Base-by-base conservation (phyloP, 352 stramenopile species). In the Thalassiosira pacifica region DNA sequence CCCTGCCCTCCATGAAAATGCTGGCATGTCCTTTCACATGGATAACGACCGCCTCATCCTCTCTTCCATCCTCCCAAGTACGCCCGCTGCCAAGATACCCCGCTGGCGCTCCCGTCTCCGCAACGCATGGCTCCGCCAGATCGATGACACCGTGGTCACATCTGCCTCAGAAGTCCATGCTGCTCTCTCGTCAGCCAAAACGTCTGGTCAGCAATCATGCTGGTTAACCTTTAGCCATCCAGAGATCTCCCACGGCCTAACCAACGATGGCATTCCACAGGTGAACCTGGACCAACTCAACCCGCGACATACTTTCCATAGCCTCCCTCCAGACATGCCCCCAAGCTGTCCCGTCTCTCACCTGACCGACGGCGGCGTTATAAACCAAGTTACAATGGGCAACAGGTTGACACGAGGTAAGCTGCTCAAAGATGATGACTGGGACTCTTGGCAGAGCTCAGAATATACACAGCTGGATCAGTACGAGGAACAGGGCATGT, bases 391-490 rank as follows among this genome's bases (percentile, higher is more conserved):
- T 5, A 65, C 18, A 16, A 32, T 22, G 18, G 68, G 34, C 0
- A 52, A 40, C 29, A 53, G 53, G 1, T 31, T 76, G 2, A 76
- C 68, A 55, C 32, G 68, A 0, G 53, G 53, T 0, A 66, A 67
- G 22, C 55, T 76, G 0, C 29, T 76, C 18, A 66, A 66, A 40
- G 1, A 13, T 16, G 19, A 26, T 22, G 55, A 76, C 32, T 76
- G 68, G 68, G 11, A 57, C 22, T 24, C 29, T 59, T 76, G 68
- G 68, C 1, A 27, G 19, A 3, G 8, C 0, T 76, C 48, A 2
- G 68, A 76, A 59, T 67, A 32, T 0, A 22, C 18, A 27, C 69
- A 68, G n/a, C 34, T 78, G 13, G 59, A 78, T 42, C 69, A 78
- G 27, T 78, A 78, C 22, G 26, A 53, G 9, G 24, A 4, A 16